Base-by-base conservation (phyloP, 2,329 filamentous ascomycete genomes). In the Xylariaceae sp. region DNA sequence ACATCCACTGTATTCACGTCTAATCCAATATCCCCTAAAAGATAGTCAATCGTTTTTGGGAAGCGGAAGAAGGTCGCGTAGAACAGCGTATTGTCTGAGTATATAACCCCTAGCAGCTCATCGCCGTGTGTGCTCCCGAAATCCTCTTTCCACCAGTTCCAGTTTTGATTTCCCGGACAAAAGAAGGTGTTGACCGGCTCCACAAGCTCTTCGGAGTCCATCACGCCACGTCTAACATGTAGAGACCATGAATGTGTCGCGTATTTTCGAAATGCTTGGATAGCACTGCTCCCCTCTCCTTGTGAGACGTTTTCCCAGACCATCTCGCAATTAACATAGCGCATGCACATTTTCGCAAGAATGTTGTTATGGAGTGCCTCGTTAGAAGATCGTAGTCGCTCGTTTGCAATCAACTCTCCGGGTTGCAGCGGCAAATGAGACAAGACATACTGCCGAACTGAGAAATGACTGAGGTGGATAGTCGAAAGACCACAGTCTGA, bases 381-480 rank as follows among this genome's bases (percentile, higher is more conserved):
- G 17, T 55, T 58, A 9, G 49, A 57, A 17, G 42, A 47, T 35
- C 47, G 13, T 1, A 63, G 11, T n/a, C 39, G 17, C 23, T 59
- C 60, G 11, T 64, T 61, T 18, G 45, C 17, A 2, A 58, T 37
- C 2, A 61, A 4, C 0, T 57, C 35, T 1, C 4, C 39, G 3
- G 5, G 2, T 0, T 17, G n/a, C 4, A 9, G 2, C 1, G 55
- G 55, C 11, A 58, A 30, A 51, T 61, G 55, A 13, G 44, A 55
- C 1, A 64, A 15, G 15, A 65, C 53, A 37, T 62, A 65, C 18
- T 64, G 42, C 35, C 51, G 57, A 1, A 60, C 57, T 4, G 62
- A 64, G 42, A 65, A 65, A 39, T 64, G 57, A 11, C 17, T 58
- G 0, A 60, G 56, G 23, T 66, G 65, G 15, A 64, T 11, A 35